Conservation (phyloP, 2,329 filamentous ascomycete genomes). For the Sarocladium oryzae region DNA sequence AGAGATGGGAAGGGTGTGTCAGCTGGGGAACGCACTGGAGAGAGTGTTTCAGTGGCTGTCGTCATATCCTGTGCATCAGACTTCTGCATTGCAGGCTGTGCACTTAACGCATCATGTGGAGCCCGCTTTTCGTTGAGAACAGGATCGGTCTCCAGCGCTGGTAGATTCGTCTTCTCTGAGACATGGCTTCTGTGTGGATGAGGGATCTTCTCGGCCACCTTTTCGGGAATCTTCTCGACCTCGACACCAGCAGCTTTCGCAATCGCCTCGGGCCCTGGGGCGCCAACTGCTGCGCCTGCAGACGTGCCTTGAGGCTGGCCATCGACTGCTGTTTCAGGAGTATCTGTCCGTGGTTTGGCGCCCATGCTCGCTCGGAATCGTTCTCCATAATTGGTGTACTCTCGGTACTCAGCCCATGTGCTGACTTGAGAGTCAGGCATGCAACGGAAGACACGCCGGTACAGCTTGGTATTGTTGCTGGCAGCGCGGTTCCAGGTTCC, state of each 20-base stretch:
- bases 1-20: constrained; percentile 41
- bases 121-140: constrained; percentile 35
- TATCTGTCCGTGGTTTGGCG: constrained; percentile 31
- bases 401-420: constrained; percentile 88
- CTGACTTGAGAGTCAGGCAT: constrained; percentile 94
- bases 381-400: constrained; percentile 70
- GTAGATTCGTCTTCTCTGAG: constrained; percentile 25
- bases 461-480: constrained; percentile 92
- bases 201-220: constrained; percentile 21
- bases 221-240: constrained; percentile 28
- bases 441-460: constrained; percentile 87
- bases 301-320: constrained; percentile 21
- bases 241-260: constrained; percentile 27
- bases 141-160: constrained; percentile 23
- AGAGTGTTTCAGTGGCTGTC: constrained; percentile 27
- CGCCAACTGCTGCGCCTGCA: constrained; percentile 33
- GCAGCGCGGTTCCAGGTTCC: constrained; percentile 84
- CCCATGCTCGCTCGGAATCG: constrained; percentile 65
- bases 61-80: not conserved
- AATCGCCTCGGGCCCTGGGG: constrained; percentile 33
- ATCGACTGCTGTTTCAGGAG: constrained; percentile 17
- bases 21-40: constrained; percentile 35
- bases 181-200: constrained; percentile 14
- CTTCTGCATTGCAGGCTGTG: not conserved
- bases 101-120: not conserved